Conservation (phyloP, 2,329 filamentous ascomycete species). For the Ophiocordyceps camponoti-floridani region DNA sequence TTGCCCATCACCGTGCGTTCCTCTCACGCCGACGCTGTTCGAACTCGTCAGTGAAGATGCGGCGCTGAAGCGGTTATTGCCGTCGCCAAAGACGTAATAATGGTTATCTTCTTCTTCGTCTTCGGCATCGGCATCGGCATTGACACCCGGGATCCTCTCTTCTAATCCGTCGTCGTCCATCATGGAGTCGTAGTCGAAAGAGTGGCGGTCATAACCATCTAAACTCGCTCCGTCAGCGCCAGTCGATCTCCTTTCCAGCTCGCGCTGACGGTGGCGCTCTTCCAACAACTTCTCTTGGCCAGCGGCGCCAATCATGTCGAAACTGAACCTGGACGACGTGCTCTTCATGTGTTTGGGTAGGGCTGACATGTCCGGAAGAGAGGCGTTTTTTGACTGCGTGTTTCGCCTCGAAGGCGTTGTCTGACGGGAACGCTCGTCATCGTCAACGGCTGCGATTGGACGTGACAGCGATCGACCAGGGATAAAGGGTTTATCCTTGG, state of each 20-base stretch:
- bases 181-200: slow-evolving; percentile 43
- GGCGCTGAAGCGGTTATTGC: slow-evolving; percentile 30
- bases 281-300: slow-evolving; percentile 52
- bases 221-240: slow-evolving; percentile 21
- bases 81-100: slow-evolving; percentile 5
- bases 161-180: slow-evolving; percentile 48
- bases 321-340: slow-evolving; percentile 65
- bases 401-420: slow-evolving; percentile 10
- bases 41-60: slow-evolving; percentile 33
- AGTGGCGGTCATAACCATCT: slow-evolving; percentile 45
- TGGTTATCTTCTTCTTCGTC: not conserved
- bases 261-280: slow-evolving; percentile 51
- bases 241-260: slow-evolving; percentile 38
- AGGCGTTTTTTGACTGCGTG: slow-evolving; percentile 32
- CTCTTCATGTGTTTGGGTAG: slow-evolving; percentile 53
- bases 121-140: slow-evolving; percentile 11
- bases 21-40: slow-evolving; percentile 22
- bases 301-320: slow-evolving; percentile 58
- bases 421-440: slow-evolving; percentile 5
- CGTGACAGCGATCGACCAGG: slow-evolving; percentile 7
- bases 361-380: slow-evolving; percentile 29
- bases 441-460: slow-evolving; percentile 4
- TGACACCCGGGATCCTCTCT: slow-evolving; percentile 45
- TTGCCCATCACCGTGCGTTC: slow-evolving; percentile 34
- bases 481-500: slow-evolving; percentile 15